Conservation (phyloP, 1,139 yeast species). For the Geotrichum citri-aurantii region DNA sequence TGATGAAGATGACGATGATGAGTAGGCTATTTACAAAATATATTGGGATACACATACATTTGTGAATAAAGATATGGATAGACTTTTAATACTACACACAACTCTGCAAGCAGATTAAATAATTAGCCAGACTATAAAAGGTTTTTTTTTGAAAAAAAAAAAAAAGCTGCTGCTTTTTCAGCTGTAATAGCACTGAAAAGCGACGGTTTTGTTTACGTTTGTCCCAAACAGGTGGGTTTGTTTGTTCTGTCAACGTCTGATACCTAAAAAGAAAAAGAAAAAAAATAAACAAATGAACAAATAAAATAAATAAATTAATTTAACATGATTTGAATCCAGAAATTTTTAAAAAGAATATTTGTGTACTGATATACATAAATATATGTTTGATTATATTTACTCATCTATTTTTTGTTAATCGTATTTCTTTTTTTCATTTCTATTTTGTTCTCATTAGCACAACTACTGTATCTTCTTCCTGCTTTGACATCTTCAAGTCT, state of each 20-base stretch:
- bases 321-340: neutral
- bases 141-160: no score
- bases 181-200: neutral
- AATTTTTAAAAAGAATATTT: no score
- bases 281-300: no score
- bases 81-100: neutral
- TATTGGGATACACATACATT: neutral
- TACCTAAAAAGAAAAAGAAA: neutral
- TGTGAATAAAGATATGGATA: neutral
- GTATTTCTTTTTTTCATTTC: neutral
- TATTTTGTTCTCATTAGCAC: neutral
- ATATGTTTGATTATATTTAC: no score
- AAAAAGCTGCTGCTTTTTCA: neutral
- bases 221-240: neutral
- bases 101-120: neutral
- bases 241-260: neutral
- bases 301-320: no score
- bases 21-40: neutral
- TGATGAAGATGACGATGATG: constrained; percentile 38
- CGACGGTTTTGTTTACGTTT: constrained; percentile 1
- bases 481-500: neutral
- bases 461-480: neutral
- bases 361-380: no score
- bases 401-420: neutral
- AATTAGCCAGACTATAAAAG: neutral